Evolutionary conservation across 2,329 filamentous ascomycete genomes (phyloP), one percentile per base, ranked within the genome.

Genomic region (Diaporthe australafricana): DNA sequence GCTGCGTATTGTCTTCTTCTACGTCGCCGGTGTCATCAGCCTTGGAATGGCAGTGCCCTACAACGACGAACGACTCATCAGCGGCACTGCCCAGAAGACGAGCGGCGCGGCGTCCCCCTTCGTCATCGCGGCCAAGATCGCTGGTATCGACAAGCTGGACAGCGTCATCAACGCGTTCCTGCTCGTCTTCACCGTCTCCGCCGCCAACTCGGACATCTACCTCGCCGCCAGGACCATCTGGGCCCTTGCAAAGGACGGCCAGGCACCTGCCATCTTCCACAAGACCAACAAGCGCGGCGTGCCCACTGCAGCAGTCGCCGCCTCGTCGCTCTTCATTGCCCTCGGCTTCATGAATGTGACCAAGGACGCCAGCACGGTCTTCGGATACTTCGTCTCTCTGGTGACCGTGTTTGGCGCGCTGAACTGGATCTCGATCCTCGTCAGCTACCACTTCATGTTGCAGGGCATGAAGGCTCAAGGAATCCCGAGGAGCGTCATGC

Each of bases 1-100:
- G 79, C 90, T 88, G 81, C 91, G 91, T 25, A 93, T 93, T 77
- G 80, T 91, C 73, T 85, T 92, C 80, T 93, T 93, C 83, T 93
- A 93, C 81, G 85, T 91, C 70, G 79, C 91, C 35, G 89, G 88
- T 9, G 90, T 93, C 20, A 83, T 93, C 55, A 86, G 93, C 55
- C 82, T 93, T 7, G 91, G 91, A 70, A 92, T 92, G 83, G 84
- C 91, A 16, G 88, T 93, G 1, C 89, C 90, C 0, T 92, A 91
- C 83, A 83, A 60, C 68, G 50, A 62, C 55, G 12, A 17, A 1
- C 86, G 84, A 25, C 81, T 92, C 73, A 83, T 79, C 9, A 84
- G 82, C 30, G 89, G 89, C 1, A 88, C 89, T 71, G 79, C 81
- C 5, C 81, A 83, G 5, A 84, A 83, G 42, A 84, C 85, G 48